phyloP scores from a whole-genome alignment of 2,329 filamentous ascomycete species.

The Fusarium pseudograminearum region DNA sequence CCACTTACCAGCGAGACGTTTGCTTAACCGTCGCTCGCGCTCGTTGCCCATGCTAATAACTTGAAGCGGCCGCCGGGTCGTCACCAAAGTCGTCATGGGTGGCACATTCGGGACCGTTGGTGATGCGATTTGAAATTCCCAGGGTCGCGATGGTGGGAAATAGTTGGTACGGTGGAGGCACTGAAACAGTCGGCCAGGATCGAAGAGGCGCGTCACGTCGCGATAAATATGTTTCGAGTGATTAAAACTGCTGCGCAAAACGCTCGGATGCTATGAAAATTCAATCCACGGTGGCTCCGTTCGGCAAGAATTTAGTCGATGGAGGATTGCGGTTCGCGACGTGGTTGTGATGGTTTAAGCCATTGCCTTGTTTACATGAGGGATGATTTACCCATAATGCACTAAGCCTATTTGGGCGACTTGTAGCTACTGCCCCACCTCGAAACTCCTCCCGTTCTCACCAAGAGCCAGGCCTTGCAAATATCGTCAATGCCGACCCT shows the following conservation, averaged over 20 bases:
- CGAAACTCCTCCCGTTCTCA: slow-evolving; percentile 11
- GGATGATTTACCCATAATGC: slow-evolving; percentile 37
- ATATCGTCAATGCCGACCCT: slow-evolving; percentile 28
- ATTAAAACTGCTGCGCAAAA: neutral
- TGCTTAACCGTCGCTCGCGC: slow-evolving; percentile 71
- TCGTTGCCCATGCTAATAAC: slow-evolving; percentile 77
- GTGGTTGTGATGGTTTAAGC: slow-evolving; percentile 44
- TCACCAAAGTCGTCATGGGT: slow-evolving; percentile 79
- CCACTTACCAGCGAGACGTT: slow-evolving; percentile 71
- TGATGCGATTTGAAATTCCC: slow-evolving; percentile 28
- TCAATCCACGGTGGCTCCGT: slow-evolving; percentile 34
- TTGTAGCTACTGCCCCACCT: slow-evolving; percentile 35
- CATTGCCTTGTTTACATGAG: slow-evolving; percentile 50
- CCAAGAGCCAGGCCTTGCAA: slow-evolving; percentile 8
- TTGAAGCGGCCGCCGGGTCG: slow-evolving; percentile 73
- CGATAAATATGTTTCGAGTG: slow-evolving; percentile 4
- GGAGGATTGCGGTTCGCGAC: slow-evolving; percentile 45
- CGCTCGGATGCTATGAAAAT: slow-evolving; percentile 1
- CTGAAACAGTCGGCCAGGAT: slow-evolving; percentile 30
- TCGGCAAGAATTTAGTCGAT: slow-evolving; percentile 29
- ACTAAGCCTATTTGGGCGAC: slow-evolving; percentile 38
- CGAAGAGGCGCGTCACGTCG: slow-evolving; percentile 41
- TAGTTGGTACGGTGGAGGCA: slow-evolving; percentile 25
- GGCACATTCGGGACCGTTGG: slow-evolving; percentile 54
- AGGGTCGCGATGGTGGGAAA: slow-evolving; percentile 35